Percentiles rank a stretch among this genome's conserved stretches.
phyloP scores from a whole-genome alignment of 208 protist genomes.

The Endotrypanum monterogeii region DNA sequence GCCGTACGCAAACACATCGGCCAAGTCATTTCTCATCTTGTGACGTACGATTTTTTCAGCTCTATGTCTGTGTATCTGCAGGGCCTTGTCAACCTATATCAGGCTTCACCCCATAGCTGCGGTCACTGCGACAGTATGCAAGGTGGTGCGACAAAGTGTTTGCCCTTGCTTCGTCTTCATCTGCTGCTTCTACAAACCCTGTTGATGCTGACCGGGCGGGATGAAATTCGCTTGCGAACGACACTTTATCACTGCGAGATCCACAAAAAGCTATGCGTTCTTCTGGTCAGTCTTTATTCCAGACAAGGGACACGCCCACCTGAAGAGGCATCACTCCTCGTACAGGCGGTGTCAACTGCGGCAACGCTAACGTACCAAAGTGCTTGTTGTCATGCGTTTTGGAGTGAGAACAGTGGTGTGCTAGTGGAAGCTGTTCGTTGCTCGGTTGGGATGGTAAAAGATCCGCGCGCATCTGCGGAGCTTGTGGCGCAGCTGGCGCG shows the following conservation, averaged over 20 bases:
- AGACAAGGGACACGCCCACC: not conserved
- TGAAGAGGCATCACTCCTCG: conserved; percentile 1
- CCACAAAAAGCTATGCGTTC: conserved; percentile 7
- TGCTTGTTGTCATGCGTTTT: conserved; percentile 10
- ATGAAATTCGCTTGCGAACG: conserved; percentile 11
- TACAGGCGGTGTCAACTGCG: conserved; percentile 13
- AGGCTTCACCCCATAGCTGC: not conserved
- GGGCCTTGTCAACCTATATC: not conserved
- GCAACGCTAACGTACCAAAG: conserved; percentile 23
- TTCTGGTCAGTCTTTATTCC: conserved; percentile 2
- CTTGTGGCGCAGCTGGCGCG: conserved; percentile 41
- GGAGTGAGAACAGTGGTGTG: conserved; percentile 1
- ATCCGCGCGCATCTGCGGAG: conserved; percentile 13
- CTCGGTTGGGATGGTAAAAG: not conserved
- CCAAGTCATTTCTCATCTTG: conserved; percentile 20
- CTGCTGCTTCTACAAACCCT: conserved; percentile 22
- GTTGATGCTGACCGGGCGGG: conserved; percentile 24
- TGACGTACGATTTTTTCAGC: conserved; percentile 17
- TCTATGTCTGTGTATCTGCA: conserved; percentile 20
- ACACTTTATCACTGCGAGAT: conserved; percentile 4
- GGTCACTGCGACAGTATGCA: not conserved
- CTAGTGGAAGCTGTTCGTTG: conserved; percentile 1
- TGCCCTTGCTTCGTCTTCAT: conserved; percentile 10
- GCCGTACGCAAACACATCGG: conserved; percentile 34
- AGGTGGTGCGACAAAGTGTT: not conserved